A percentile compares a stretch with the other conserved stretches of the same genome.
Conservation (phyloP, 805 yeast genomes). For the Tetrapisispora phaffii region DNA sequence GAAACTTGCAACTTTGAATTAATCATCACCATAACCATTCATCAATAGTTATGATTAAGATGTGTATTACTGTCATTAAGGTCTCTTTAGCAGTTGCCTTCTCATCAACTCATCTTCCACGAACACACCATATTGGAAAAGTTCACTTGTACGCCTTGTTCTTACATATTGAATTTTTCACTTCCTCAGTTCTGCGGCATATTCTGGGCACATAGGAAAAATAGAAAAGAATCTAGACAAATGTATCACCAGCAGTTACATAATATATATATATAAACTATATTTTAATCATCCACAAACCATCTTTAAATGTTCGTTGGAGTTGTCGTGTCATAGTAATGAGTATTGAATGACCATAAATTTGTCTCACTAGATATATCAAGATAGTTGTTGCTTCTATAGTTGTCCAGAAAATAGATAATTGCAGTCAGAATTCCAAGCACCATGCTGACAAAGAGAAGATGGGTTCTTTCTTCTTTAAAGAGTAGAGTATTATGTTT, state of each 20-base stretch:
- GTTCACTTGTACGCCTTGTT: no score
- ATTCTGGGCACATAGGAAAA: not conserved
- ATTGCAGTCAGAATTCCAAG: not conserved
- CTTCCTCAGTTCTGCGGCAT: not conserved
- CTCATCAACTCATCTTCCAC: no score
- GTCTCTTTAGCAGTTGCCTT: no score
- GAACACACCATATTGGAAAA: no score
- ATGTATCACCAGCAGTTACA: not conserved
- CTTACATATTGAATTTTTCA: no score
- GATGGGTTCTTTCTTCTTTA: not conserved
- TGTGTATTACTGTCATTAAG: no score
- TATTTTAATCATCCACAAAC: not conserved
- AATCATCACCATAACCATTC: not conserved
- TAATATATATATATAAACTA: no score
- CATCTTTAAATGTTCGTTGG: not conserved
- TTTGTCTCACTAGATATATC: no score
- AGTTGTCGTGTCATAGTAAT: not conserved
- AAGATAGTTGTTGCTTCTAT: no score
- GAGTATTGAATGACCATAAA: no score
- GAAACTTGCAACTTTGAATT: constrained; percentile 1
- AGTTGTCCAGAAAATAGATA: no score
- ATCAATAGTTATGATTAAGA: no score
- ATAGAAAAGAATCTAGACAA: not conserved
- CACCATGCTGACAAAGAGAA: not conserved
- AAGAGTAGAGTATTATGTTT: not conserved